phyloP scores from a whole-genome alignment of 2,329 filamentous ascomycete species.

The Arthrocladium fulminans region DNA sequence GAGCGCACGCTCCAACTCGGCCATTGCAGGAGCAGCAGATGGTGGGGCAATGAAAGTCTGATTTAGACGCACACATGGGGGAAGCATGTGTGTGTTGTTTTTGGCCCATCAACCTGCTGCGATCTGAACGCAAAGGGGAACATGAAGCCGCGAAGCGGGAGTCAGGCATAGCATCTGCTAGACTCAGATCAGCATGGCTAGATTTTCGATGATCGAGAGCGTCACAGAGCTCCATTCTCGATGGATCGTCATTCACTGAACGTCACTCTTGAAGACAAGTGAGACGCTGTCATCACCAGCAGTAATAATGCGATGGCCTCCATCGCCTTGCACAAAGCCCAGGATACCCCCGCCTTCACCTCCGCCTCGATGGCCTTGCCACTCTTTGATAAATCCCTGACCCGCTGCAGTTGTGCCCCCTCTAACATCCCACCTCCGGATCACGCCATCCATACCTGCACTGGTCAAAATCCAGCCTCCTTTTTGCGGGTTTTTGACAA shows the following conservation, averaged over 20 bases:
- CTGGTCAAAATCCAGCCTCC: conserved; percentile 67
- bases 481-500: conserved; percentile 38
- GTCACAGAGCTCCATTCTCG: neutral
- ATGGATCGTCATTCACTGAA: conserved; percentile 23
- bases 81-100: too few species aligned
- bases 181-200: too few species aligned
- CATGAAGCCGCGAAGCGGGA: too few species aligned
- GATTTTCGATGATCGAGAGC: too few species aligned
- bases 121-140: too few species aligned
- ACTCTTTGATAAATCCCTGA: conserved; percentile 70
- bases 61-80: too few species aligned
- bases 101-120: too few species aligned
- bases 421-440: conserved; percentile 76
- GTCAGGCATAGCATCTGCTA: too few species aligned
- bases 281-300: conserved; percentile 70
- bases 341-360: conserved; percentile 82
- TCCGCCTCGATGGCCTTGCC: conserved; percentile 78
- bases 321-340: conserved; percentile 67
- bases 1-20: too few species aligned
- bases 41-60: too few species aligned
- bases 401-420: conserved; percentile 55
- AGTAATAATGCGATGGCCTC: conserved; percentile 65
- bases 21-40: too few species aligned
- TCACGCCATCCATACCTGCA: conserved; percentile 84
- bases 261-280: conserved; percentile 35